Percentiles rank a stretch among this genome's conserved stretches.
Conservation (phyloP, 257 asterid species). For the Salvia miltiorrhiza region DNA sequence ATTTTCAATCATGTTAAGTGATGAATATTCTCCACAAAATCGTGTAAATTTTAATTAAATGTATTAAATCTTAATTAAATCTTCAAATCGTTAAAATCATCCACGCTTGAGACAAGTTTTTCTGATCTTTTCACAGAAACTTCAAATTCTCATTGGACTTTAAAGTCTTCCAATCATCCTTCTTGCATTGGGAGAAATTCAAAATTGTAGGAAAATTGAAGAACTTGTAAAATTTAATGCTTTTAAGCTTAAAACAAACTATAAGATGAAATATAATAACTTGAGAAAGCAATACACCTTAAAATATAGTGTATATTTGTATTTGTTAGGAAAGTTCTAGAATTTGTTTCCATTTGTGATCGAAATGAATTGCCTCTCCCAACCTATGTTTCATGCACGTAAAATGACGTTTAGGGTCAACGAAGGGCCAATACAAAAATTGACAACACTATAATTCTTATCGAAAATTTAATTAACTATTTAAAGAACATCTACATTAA, state of each 20-base stretch:
- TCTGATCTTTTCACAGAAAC: too few relatives aligned
- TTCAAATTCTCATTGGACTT: too few relatives aligned
- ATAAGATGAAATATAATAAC: background rate
- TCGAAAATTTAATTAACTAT: background rate
- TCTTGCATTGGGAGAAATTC: too few relatives aligned
- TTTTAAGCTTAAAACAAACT: background rate
- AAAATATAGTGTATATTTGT: background rate
- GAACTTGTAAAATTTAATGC: too few relatives aligned
- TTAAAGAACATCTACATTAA: constrained; percentile 16
- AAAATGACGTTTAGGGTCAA: constrained; percentile 20
- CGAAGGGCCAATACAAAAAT: constrained; percentile 24
- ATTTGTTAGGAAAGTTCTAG: background rate
- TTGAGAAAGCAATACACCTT: background rate
- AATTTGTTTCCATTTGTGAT: background rate
- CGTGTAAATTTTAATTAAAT: too few relatives aligned
- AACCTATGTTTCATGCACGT: constrained; percentile 3
- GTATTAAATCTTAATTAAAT: too few relatives aligned
- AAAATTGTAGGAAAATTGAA: too few relatives aligned
- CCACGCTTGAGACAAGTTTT: too few relatives aligned
- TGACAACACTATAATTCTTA: constrained; percentile 13
- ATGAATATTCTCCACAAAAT: background rate
- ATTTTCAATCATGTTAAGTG: background rate
- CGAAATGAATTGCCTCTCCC: background rate
- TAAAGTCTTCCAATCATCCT: too few relatives aligned
- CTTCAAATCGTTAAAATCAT: too few relatives aligned